Evolutionary conservation across 345 rosid species (phyloP).

Genomic region (Erysimum cheiranthoides): DNA sequence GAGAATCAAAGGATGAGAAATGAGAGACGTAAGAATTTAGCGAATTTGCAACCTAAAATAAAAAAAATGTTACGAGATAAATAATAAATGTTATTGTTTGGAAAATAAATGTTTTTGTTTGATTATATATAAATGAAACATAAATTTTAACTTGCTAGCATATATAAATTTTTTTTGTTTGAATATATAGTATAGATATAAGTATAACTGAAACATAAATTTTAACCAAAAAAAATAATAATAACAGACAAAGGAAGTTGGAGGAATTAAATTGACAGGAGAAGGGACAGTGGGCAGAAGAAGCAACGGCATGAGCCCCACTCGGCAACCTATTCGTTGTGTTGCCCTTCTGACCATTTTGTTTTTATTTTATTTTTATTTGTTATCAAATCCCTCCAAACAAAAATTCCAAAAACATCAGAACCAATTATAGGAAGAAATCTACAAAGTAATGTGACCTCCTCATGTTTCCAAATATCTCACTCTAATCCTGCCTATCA

Average conservation of each 20-base stretch:
- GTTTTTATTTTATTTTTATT: not conserved
- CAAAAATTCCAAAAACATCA: slow-evolving; percentile 19
- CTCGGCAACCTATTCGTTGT: slow-evolving; percentile 45
- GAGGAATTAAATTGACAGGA: slow-evolving; percentile 32
- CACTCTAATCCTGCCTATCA: not conserved
- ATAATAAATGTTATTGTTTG: not conserved
- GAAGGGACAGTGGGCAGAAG: slow-evolving; percentile 32
- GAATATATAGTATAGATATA: not conserved
- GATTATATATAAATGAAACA: not conserved
- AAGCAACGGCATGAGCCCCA: slow-evolving; percentile 43
- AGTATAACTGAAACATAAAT: not conserved
- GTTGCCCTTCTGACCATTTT: slow-evolving; percentile 33
- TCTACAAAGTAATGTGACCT: slow-evolving; percentile 12
- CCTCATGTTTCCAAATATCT: slow-evolving; percentile 23
- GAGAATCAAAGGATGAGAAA: not conserved
- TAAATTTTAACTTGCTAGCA: not conserved
- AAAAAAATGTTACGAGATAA: not conserved
- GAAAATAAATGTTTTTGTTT: not conserved
- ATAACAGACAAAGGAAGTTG: slow-evolving; percentile 1
- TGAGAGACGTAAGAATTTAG: not conserved
- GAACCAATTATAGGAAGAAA: not conserved
- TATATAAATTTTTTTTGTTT: too few relatives aligned
- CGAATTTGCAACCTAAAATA: not conserved
- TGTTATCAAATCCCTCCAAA: slow-evolving; percentile 29
- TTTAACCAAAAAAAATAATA: not conserved